Base-by-base conservation (phyloP, 2,329 filamentous ascomycete species). In the Colletotrichum liaoningense region DNA sequence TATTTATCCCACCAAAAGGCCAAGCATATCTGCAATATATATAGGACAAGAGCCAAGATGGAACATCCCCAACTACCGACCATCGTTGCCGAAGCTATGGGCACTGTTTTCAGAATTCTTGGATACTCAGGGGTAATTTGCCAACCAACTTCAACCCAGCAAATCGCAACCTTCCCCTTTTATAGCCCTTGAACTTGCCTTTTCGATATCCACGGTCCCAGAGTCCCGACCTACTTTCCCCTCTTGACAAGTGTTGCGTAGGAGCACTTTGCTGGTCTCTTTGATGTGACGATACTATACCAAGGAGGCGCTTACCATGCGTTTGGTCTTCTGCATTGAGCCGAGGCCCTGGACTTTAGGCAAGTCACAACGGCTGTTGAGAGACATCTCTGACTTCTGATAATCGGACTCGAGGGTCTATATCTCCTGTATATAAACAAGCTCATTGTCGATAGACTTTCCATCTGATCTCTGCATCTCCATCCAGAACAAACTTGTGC, bases 61-160 rank as follows among this genome's bases (percentile, higher is more conserved):
- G 19, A 49, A n/a, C 7, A 35, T 12, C 11, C 33, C 16, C 46
- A 63, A 56, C 66, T 68, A 56, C 66, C 58, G 66, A 64, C 16
- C n/a, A 52, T 22, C n/a, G 26, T 46, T 69, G 66, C 69, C 69
- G 35, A 49, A 49, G 35, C 24, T 42, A 11, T n/a, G 63, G 19
- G 46, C 8, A 6, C 26, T 5, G 4, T 33, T 33, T 28, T 24
- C 42, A 22, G 24, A 24, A 24, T 56, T 19, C 26, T 14, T 28
- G 19, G 67, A 57, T 24, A 42, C 30, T 22, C 28, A 52, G 42
- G 59, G 28, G 22, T 65, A 9, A 30, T 42, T 30, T 5, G n/a
- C 33, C 22, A 52, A 19, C 42, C 42, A 49, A 38, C n/a, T 38
- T 59, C 30, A 52, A 16, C 38, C 19, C 52, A 46, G 58, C 52